Percentiles rank a stretch among this genome's conserved stretches.
Conservation (phyloP, 2,329 filamentous ascomycete genomes). For the Fusarium lyarnte region DNA sequence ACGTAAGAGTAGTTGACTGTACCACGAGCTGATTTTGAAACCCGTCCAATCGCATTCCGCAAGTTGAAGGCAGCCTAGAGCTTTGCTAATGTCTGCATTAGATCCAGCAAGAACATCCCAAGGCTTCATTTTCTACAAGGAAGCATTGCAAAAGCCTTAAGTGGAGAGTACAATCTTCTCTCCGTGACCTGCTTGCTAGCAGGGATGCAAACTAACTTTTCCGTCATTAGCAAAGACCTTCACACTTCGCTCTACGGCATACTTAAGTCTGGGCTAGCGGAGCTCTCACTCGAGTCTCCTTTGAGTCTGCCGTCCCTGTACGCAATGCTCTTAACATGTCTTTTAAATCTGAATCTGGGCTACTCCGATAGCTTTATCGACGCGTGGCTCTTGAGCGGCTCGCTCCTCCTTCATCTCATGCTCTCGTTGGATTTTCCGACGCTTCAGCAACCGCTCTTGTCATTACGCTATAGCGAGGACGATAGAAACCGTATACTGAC, state of each 20-base stretch:
- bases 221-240: background rate
- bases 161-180: background rate
- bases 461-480: rapidly evolving
- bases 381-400: background rate
- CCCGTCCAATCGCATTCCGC: rapidly evolving
- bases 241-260: background rate
- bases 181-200: background rate
- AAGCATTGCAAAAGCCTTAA: rapidly evolving
- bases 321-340: background rate
- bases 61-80: rapidly evolving
- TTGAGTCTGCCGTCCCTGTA: background rate
- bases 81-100: background rate
- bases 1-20: background rate
- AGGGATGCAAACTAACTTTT: background rate
- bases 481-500: background rate
- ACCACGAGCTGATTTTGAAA: too few relatives aligned
- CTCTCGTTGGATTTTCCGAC: background rate
- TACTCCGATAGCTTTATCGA: background rate
- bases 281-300: background rate
- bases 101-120: background rate
- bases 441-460: rapidly evolving
- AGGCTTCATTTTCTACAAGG: background rate
- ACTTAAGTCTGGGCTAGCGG: background rate
- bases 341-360: background rate
- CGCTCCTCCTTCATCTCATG: background rate